A percentile compares a stretch with the other conserved stretches of the same genome.
Evolutionary conservation across 352 stramenopile genomes (phyloP).

Genomic region (Phytopythium ostracodes): DNA sequence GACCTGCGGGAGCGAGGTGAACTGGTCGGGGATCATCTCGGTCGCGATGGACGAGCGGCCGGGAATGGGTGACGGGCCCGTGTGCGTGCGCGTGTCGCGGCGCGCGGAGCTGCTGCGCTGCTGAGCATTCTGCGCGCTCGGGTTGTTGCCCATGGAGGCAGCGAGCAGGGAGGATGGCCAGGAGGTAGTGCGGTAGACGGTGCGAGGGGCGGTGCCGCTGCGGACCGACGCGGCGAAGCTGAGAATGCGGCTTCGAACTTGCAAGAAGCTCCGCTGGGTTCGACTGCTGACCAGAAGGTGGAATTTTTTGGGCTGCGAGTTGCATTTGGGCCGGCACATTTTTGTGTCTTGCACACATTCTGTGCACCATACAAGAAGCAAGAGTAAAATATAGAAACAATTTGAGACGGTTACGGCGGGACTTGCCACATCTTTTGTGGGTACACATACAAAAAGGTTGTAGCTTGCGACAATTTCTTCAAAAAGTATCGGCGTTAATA

Average conservation of each 20-base stretch:
- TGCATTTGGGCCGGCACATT: neutral
- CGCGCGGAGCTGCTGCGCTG: slow-evolving; percentile 5
- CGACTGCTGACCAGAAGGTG: neutral
- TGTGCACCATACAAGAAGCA: too few species aligned
- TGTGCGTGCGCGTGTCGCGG: slow-evolving; percentile 23
- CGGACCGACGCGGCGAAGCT: neutral
- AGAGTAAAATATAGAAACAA: too few species aligned
- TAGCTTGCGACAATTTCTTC: too few species aligned
- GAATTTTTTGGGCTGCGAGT: neutral
- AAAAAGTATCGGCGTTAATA: too few species aligned
- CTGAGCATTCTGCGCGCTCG: slow-evolving; percentile 12
- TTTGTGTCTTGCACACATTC: too few species aligned
- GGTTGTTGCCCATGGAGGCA: slow-evolving; percentile 23
- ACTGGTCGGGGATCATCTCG: slow-evolving; percentile 70
- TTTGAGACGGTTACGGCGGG: too few species aligned
- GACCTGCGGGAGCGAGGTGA: slow-evolving; percentile 61
- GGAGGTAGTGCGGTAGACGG: neutral
- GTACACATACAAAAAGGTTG: too few species aligned
- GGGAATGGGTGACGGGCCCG: slow-evolving; percentile 28
- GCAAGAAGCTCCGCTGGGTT: neutral
- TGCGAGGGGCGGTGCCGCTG: neutral
- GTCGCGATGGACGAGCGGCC: slow-evolving; percentile 15
- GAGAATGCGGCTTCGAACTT: neutral
- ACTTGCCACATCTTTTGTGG: too few species aligned
- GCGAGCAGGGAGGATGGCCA: neutral